phyloP scores from a whole-genome alignment of 2,329 filamentous ascomycete species.

The Venturia aucupariae region DNA sequence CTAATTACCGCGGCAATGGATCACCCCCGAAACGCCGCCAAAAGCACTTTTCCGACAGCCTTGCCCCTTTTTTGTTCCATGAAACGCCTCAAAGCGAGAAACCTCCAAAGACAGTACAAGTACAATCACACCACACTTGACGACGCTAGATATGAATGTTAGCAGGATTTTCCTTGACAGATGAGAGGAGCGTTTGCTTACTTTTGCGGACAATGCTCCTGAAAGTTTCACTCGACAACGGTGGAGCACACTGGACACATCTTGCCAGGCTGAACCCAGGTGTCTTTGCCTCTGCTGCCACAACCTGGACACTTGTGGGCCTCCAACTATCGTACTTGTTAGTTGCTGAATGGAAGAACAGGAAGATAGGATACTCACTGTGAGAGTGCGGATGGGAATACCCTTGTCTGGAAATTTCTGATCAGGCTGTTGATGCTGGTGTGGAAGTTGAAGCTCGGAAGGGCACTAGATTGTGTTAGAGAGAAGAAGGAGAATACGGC shows the following conservation, averaged over 20 bases:
- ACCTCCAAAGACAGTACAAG: not conserved
- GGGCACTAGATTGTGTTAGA: not conserved
- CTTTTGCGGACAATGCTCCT: not conserved
- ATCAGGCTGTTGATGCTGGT: not conserved
- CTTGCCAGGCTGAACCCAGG: constrained; percentile 11
- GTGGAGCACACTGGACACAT: constrained; percentile 4
- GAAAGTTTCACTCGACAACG: not conserved
- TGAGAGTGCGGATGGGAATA: not conserved
- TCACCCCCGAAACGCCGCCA: not conserved
- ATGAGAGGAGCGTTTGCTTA: not conserved
- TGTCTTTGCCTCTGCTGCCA: not conserved
- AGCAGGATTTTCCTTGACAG: not conserved
- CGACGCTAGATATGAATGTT: not conserved
- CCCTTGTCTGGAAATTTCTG: not conserved
- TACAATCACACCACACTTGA: not conserved
- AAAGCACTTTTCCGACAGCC: not conserved
- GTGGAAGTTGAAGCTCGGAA: too few relatives aligned
- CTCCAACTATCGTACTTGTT: not conserved
- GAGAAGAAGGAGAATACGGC: not conserved
- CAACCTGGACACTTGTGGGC: constrained; percentile 11
- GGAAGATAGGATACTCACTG: not conserved
- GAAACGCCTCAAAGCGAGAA: not conserved
- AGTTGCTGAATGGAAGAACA: not conserved
- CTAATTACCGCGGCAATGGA: not conserved
- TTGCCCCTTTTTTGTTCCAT: not conserved